A percentile compares a stretch with the other conserved stretches of the same genome.
These are phyloP conservation scores for Onygena corvina DNA, from an alignment of 2,329 filamentous ascomycete genomes.

Conservation along the genomic window DNA sequence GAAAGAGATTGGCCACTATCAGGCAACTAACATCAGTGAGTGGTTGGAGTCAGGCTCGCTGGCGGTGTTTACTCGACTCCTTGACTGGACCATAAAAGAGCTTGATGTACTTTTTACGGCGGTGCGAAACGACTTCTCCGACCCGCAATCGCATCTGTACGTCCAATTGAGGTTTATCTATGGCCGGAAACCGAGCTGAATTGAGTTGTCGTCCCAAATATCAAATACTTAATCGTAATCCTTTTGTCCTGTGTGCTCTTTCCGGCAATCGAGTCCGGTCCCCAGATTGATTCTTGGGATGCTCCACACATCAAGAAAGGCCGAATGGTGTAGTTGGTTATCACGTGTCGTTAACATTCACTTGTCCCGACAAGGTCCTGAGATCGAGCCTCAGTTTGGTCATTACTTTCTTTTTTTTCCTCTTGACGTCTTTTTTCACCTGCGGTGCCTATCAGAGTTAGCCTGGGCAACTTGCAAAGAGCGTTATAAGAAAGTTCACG, in stretches of 20 bases:
- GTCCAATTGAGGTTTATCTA: conserved; percentile 17
- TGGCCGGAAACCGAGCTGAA: conserved; percentile 19
- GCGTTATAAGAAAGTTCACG: too few relatives aligned
- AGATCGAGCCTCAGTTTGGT: not conserved
- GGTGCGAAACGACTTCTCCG: conserved; percentile 10
- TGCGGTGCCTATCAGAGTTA: too few relatives aligned
- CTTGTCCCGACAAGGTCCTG: too few relatives aligned
- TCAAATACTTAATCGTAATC: too few relatives aligned
- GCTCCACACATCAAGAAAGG: too few relatives aligned
- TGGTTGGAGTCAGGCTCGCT: conserved; percentile 19
- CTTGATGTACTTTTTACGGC: conserved; percentile 9
- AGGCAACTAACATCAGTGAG: conserved; percentile 18
- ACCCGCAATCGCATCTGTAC: conserved; percentile 10
- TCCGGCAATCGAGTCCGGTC: too few relatives aligned
- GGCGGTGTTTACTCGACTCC: conserved; percentile 19
- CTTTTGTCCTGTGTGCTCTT: too few relatives aligned
- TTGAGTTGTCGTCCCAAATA: too few relatives aligned
- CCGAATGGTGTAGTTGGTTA: too few relatives aligned
- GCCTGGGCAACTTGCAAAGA: too few relatives aligned
- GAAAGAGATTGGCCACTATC: conserved; percentile 16
- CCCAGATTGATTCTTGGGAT: too few relatives aligned
- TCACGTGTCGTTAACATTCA: too few relatives aligned
- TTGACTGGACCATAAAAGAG: conserved; percentile 19
- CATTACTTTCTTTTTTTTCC: not conserved
- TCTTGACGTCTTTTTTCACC: not conserved